Evolutionary conservation across 2,329 filamentous ascomycete genomes (phyloP).

Genomic region (Colletotrichum paranaense): DNA sequence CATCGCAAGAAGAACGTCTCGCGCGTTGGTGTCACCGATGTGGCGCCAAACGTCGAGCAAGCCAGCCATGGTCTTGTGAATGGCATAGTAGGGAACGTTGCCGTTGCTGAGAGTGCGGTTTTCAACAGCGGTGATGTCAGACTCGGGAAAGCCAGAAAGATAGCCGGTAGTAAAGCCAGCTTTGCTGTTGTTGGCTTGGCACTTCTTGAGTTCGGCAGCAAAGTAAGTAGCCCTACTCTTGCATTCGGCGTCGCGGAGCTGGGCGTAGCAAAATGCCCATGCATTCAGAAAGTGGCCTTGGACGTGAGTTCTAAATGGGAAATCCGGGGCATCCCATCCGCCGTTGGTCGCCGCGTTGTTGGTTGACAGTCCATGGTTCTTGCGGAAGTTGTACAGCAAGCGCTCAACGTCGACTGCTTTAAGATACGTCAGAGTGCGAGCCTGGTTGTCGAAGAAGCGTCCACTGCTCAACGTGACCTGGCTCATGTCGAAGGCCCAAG

Average conservation of each 20-base stretch:
- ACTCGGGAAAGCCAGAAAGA: slow-evolving; percentile 63
- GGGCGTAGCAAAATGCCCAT: slow-evolving; percentile 61
- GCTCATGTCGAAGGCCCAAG: slow-evolving; percentile 52
- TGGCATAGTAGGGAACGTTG: slow-evolving; percentile 64
- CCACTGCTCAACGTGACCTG: slow-evolving; percentile 51
- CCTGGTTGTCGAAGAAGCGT: slow-evolving; percentile 56
- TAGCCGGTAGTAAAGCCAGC: slow-evolving; percentile 59
- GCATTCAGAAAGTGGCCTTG: slow-evolving; percentile 64
- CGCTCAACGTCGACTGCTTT: slow-evolving; percentile 57
- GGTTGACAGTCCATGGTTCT: slow-evolving; percentile 58
- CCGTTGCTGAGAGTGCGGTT: slow-evolving; percentile 55
- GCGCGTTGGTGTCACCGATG: slow-evolving; percentile 54
- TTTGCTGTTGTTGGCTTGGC: slow-evolving; percentile 60
- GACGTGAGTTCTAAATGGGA: slow-evolving; percentile 62
- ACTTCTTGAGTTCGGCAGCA: slow-evolving; percentile 59
- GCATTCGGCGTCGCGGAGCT: slow-evolving; percentile 54
- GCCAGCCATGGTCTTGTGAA: slow-evolving; percentile 65
- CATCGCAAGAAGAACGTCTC: slow-evolving; percentile 55
- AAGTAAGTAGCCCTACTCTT: slow-evolving; percentile 58
- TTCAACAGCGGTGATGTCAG: slow-evolving; percentile 58
- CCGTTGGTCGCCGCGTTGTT: slow-evolving; percentile 57
- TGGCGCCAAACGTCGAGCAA: slow-evolving; percentile 61
- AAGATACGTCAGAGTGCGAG: slow-evolving; percentile 58
- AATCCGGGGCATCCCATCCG: slow-evolving; percentile 65
- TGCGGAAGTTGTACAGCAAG: slow-evolving; percentile 60